These are phyloP conservation scores for Tilletia indica DNA, from an alignment of 1,284 basidiomycete species.

Conservation along the genomic window DNA sequence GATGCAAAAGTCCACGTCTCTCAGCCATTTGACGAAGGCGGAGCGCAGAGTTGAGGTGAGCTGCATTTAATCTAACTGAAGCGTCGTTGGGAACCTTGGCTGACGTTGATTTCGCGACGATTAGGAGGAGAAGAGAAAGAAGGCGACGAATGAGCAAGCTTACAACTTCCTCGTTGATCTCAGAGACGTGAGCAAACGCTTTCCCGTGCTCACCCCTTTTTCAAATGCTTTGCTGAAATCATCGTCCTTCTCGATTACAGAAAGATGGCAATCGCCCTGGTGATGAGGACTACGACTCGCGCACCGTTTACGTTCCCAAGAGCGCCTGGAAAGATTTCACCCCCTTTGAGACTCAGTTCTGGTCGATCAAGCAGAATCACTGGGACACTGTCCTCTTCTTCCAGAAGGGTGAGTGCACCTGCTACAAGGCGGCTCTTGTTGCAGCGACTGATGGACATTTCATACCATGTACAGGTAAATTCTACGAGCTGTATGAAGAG, in stretches of 20 bases:
- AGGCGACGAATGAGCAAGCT: constrained; percentile 75
- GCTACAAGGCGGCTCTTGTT: constrained; percentile 34
- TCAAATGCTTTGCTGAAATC: not conserved
- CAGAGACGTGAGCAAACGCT: constrained; percentile 65
- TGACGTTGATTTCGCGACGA: too few species aligned
- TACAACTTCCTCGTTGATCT: constrained; percentile 78
- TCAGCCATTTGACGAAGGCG: constrained; percentile 76
- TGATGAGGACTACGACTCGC: constrained; percentile 85
- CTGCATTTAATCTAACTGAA: not conserved
- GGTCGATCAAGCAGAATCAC: constrained; percentile 54
- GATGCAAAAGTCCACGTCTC: constrained; percentile 21
- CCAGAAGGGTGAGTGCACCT: constrained; percentile 71
- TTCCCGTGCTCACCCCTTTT: not conserved
- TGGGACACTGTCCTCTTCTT: constrained; percentile 79
- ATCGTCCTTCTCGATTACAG: constrained; percentile 12
- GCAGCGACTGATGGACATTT: not conserved
- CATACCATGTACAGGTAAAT: constrained; percentile 44
- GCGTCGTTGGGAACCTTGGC: too few species aligned
- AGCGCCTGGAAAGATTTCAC: constrained; percentile 81
- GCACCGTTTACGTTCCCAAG: constrained; percentile 80
- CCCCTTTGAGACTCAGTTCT: constrained; percentile 77
- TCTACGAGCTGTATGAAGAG: constrained; percentile 55
- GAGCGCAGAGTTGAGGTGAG: constrained; percentile 65
- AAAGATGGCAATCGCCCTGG: constrained; percentile 78
- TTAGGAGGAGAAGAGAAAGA: constrained; percentile 60